Conservation (phyloP, 495 filamentous ascomycete genomes). For the Parachaetomium inaequale region DNA sequence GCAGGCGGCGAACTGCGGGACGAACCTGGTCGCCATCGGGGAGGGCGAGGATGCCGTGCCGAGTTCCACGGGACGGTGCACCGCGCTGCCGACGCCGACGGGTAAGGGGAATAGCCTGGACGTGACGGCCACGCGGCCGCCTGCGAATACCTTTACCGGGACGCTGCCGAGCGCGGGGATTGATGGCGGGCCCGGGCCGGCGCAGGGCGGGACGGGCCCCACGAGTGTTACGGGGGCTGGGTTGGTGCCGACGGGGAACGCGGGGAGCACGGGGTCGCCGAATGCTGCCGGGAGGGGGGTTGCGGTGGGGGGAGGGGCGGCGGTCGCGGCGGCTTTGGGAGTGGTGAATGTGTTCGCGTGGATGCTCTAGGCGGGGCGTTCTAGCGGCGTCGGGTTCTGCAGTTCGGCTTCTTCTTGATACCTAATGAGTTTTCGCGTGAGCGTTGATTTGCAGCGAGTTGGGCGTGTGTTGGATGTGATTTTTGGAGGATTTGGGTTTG, state of each 20-base stretch:
- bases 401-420: neutral
- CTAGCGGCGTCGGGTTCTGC: neutral
- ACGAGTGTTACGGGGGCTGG: neutral
- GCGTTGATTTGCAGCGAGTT: neutral
- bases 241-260: neutral
- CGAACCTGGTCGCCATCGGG: constrained; percentile 33
- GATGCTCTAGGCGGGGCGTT: neutral
- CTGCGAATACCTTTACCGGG: constrained; percentile 13
- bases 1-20: constrained; percentile 37
- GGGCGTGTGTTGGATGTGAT: no score
- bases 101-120: constrained; percentile 1
- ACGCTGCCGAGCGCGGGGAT: constrained; percentile 11
- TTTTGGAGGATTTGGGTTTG: neutral
- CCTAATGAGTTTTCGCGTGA: neutral
- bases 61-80: constrained; percentile 15
- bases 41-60: constrained; percentile 26
- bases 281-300: neutral
- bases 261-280: neutral
- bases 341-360: constrained; percentile 1
- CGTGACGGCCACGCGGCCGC: constrained; percentile 14
- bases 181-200: constrained; percentile 21
- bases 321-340: neutral
- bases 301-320: neutral
- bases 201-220: neutral
- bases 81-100: constrained; percentile 17